Evolutionary conservation across 2,329 filamentous ascomycete species (phyloP).

Genomic region (Bipolaris oryzae): DNA sequence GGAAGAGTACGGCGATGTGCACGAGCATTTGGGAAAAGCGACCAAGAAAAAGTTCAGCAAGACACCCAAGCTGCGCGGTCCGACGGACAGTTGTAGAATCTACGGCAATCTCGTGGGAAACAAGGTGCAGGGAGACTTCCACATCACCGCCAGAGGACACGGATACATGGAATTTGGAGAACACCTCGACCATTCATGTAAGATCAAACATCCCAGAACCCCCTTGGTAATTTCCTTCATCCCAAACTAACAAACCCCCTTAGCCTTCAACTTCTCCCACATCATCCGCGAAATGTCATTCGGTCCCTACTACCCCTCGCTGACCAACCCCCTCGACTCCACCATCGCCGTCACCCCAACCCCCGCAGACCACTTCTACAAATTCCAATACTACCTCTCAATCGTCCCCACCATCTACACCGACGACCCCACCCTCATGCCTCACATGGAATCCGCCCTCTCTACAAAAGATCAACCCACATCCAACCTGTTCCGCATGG

Average conservation of each 20-base stretch:
- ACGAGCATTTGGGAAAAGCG: constrained; percentile 82
- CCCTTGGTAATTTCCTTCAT: too few relatives aligned
- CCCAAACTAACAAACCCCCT: constrained; percentile 16
- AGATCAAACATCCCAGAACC: constrained; percentile 43
- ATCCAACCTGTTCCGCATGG: constrained; percentile 42
- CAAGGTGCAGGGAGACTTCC: constrained; percentile 97
- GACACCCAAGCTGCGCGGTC: constrained; percentile 69
- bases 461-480: constrained; percentile 42
- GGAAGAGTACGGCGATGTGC: constrained; percentile 80
- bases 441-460: constrained; percentile 46
- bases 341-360: constrained; percentile 85
- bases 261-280: constrained; percentile 97
- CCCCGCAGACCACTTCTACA: constrained; percentile 81
- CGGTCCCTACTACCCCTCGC: constrained; percentile 92
- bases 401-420: constrained; percentile 94
- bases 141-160: constrained; percentile 93
- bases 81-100: constrained; percentile 80
- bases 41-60: constrained; percentile 71
- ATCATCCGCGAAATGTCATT: constrained; percentile 96
- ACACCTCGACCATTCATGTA: constrained; percentile 83
- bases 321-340: constrained; percentile 91
- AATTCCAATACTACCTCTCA: constrained; percentile 97
- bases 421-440: constrained; percentile 57
- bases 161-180: constrained; percentile 83
- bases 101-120: constrained; percentile 91